phyloP scores from a whole-genome alignment of 2,329 filamentous ascomycete genomes.

The Metarhizium rileyi region DNA sequence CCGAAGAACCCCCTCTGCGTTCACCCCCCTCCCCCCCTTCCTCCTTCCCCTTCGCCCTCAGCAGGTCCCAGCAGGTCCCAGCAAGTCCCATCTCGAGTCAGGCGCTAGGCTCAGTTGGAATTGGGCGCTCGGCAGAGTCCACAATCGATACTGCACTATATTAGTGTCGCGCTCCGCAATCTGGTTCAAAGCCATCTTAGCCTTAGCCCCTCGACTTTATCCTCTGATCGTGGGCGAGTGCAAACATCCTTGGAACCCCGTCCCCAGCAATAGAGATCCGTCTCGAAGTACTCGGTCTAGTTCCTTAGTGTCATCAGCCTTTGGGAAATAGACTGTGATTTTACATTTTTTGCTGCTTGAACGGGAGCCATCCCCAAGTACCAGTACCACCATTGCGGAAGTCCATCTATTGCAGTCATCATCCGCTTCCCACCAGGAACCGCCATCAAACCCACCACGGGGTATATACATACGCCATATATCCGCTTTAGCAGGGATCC shows the following conservation, averaged over 20 bases:
- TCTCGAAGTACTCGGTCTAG: slow-evolving; percentile 10
- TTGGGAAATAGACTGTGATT: slow-evolving; percentile 4
- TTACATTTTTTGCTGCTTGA: slow-evolving; percentile 6
- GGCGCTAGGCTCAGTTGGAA: slow-evolving; percentile 27
- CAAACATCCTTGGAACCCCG: slow-evolving; percentile 12
- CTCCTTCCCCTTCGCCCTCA: slow-evolving; percentile 1
- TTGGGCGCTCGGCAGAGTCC: slow-evolving; percentile 22
- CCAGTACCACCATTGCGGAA: slow-evolving; percentile 5
- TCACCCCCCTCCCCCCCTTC: slow-evolving; percentile 1
- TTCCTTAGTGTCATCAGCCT: slow-evolving; percentile 9
- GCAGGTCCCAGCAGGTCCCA: slow-evolving; percentile 5
- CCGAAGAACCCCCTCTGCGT: slow-evolving; percentile 1
- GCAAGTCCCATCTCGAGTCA: slow-evolving; percentile 16
- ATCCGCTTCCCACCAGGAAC: background rate
- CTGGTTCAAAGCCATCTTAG: slow-evolving; percentile 18
- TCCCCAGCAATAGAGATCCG: slow-evolving; percentile 13
- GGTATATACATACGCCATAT: background rate
- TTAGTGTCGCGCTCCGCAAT: slow-evolving; percentile 30
- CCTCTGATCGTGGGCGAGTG: slow-evolving; percentile 15
- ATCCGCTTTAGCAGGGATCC: background rate
- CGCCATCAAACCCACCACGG: background rate
- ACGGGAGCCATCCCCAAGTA: slow-evolving; percentile 4
- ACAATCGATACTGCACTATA: slow-evolving; percentile 27
- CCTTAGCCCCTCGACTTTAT: slow-evolving; percentile 16
- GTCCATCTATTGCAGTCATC: slow-evolving; percentile 1